Base-by-base conservation (phyloP, 768 basidiomycete species). In the Termitomyces sp. region DNA sequence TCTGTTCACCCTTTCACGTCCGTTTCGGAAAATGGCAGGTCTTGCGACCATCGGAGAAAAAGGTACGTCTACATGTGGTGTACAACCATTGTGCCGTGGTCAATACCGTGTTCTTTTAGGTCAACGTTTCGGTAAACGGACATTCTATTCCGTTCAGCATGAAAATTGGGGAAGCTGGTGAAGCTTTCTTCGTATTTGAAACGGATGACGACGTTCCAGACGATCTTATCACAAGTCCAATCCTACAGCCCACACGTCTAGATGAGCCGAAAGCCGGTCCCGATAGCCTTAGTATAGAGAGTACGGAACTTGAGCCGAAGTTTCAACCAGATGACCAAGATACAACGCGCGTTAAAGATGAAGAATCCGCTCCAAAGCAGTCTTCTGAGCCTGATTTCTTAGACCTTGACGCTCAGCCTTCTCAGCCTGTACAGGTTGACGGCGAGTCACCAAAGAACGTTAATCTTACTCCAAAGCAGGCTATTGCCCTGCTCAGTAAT, bases 111-210 rank as follows among this genome's bases (percentile, higher is more conserved):
- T 25, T 43, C n/a, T 23, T 35, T 42, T 59, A 94, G 92, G 96
- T 98, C 59, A 91, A 86, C 58, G 83, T 98, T 32, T 82, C 83
- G 48, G 86, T 98, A 64, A 95, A 97, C 71, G 91, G 89, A 38
- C 76, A 84, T 61, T 79, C 81, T 41, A 88, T 94, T 53, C 96
- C 96, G 0, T 98, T 91, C 70, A 81, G 80, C 69, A 99, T 99
- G 97, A 98, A 99, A 78, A 94, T 98, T 57, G 95, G 94, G 38
- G 97, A 98, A 55, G 94, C 97, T 1, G 97, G 97, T 5, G 97
- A 99, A 72, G 97, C 95, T 0, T 99, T 98, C 78, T 98, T 98
- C 65, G 89, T 99, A 38, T 93, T 98, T 61, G 96, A 99, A 71
- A 98, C 96, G 0, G 91, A 95, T 38, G 91, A 88, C 36, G 94